phyloP scores from a whole-genome alignment of 176 grass and related monocot species.

The Aegilops umbellulata region DNA sequence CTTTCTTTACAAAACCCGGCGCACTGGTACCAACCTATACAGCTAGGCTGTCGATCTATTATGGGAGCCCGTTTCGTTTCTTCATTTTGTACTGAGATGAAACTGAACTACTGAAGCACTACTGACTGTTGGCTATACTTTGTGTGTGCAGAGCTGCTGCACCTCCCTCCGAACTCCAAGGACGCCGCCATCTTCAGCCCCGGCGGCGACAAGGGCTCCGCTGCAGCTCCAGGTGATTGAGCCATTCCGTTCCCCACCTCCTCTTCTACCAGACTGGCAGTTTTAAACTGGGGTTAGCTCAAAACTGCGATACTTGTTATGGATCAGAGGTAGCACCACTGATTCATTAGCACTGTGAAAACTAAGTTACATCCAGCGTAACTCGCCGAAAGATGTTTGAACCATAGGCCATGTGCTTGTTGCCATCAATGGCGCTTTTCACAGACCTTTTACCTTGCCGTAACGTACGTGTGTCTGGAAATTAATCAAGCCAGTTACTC shows the following conservation, averaged over 20 bases:
- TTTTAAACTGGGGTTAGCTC: no score
- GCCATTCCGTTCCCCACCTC: no score
- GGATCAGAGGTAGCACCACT: no score
- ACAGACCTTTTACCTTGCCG: not conserved
- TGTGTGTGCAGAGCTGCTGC: slow-evolving; percentile 62
- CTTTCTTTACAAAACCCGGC: no score
- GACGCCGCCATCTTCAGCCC: slow-evolving; percentile 81
- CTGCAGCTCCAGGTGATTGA: slow-evolving; percentile 51
- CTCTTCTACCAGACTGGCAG: no score
- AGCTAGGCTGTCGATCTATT: not conserved
- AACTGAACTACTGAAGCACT: not conserved
- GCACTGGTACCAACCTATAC: no score
- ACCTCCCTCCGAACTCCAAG: slow-evolving; percentile 71
- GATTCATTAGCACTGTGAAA: no score
- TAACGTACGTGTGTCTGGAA: not conserved
- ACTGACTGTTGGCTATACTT: not conserved
- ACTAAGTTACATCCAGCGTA: no score
- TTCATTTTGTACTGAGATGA: not conserved
- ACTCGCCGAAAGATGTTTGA: no score
- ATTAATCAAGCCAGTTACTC: not conserved
- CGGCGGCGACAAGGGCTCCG: slow-evolving; percentile 35
- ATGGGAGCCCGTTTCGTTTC: not conserved
- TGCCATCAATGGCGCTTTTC: not conserved
- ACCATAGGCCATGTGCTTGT: no score
- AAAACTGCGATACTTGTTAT: no score